phyloP scores from a whole-genome alignment of 208 protist genomes.

The Acanthamoeba sp. region DNA sequence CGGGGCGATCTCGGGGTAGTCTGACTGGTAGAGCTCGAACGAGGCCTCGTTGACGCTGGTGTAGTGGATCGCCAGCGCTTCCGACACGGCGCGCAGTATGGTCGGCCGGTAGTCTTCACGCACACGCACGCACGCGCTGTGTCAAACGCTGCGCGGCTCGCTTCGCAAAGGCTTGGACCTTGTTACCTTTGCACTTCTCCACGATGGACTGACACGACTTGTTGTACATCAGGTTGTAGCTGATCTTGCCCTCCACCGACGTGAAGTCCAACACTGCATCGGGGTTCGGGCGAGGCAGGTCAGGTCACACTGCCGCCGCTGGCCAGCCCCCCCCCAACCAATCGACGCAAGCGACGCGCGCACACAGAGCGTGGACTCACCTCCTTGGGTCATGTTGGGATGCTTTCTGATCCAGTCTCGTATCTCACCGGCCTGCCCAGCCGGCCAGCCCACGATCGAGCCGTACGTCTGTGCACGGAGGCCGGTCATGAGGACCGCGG shows the following conservation, averaged over 20 bases:
- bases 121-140: background rate
- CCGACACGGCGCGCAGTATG: background rate
- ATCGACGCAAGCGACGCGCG: too few relatives aligned
- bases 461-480: background rate
- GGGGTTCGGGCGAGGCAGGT: too few relatives aligned
- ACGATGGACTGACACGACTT: conserved; percentile 14
- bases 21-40: background rate
- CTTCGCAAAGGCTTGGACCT: background rate
- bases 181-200: conserved; percentile 23
- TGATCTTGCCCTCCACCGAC: background rate
- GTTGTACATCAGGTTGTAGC: conserved; percentile 52
- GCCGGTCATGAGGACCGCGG: background rate
- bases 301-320: too few relatives aligned
- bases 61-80: conserved; percentile 50
- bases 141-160: too few relatives aligned
- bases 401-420: conserved; percentile 19
- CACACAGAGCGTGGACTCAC: too few relatives aligned
- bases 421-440: background rate
- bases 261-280: background rate
- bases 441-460: background rate
- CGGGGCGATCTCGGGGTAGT: conserved; percentile 27
- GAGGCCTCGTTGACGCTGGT: background rate
- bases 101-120: background rate
- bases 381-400: conserved; percentile 44
- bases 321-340: too few relatives aligned